Evolutionary conservation across 345 rosid species (phyloP), one percentile per base, ranked within the genome.

Genomic region (Viola odorata): DNA sequence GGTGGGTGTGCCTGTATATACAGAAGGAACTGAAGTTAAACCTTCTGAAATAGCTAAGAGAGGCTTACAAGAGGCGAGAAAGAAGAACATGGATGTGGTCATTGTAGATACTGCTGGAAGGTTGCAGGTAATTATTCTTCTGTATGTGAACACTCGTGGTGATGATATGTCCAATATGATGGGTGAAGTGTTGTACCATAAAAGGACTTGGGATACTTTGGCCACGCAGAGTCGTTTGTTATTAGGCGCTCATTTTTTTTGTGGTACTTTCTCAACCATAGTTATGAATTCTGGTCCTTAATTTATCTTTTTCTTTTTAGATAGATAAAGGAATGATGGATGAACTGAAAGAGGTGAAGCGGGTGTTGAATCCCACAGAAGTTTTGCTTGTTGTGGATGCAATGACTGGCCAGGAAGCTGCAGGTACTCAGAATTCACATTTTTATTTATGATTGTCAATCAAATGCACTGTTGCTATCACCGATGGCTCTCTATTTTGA

Each of bases 321-420:
- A 90, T 94, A 73, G 99, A 94, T 63, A 94, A 83, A 82, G 84
- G 74, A 50, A 94, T 90, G 99, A 94, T 94, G 99, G 95, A 90
- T 51, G 99, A 94, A 77, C 77, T 90, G 75, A 94, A 94, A 77
- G 91, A 90, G n/a, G 91, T 94, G 78, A 94, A 90, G 81, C 81
- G 74, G 57, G 81, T 76, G 45, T 58, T 90, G 57, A 94, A 86
- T 76, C 96, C 97, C 53, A 86, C 92, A 12, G 99, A 94, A 79
- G 91, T 90, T 14, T 79, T 94, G 77, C 95, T 94, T 57, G 96
- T 94, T 56, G 99, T 90, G 61, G 99, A 94, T 85, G 97, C 97
- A 64, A 94, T 94, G 96, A 90, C 99, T 49, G 99, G 97, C 60
- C 99, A 94, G 82, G 99, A 94, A 88, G 97, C 97, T 69, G 99